Evolutionary conservation across 805 yeast genomes (phyloP), one percentile per base, ranked within the genome.

Genomic region (Myxozyma melibiosi): DNA sequence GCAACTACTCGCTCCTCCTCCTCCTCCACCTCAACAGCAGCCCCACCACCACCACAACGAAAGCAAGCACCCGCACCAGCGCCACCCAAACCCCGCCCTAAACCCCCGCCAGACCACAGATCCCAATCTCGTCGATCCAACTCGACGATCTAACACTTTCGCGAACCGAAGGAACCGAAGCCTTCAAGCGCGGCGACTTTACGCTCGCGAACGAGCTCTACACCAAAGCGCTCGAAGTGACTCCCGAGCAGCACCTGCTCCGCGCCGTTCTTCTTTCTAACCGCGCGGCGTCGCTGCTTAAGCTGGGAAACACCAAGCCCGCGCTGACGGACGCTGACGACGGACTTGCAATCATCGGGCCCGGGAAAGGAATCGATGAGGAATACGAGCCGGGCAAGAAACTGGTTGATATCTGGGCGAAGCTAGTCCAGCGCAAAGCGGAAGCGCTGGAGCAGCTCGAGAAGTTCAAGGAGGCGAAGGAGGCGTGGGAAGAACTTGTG

Each of bases 361-460:
- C 74, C 1, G 57, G 65, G 0, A 73, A 73, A 55, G 73, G 75
- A 0, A 71, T 76, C 2, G 74, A 70, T 34, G 79, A 76, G 44
- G 73, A 73, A 30, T 71, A 72, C 42, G 84, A 81, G 56, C 69
- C 69, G 6, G 84, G 80, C 4, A 84, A 85, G 65, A 66, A 77
- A 0, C 77, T 86, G 58, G 83, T 80, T 67, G 84, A 82, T 16
- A 83, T 94, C 71, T 89, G 90, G 86, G 71, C 80, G 24, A 91
- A 90, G 70, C 76, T 92, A 16, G 70, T 83, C 47, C 73, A 80
- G 2, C 82, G 86, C 58, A 81, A 82, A 61, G 97, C 97, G 0
- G 97, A 94, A 67, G 85, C 92, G 1, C 76, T 84, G 39, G 99
- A 94, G 71, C 83, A 83, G 70, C 67, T 84, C 51, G 99, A 94